Conservation (phyloP, 2,329 filamentous ascomycete genomes). For the Aureobasidium pullulans region DNA sequence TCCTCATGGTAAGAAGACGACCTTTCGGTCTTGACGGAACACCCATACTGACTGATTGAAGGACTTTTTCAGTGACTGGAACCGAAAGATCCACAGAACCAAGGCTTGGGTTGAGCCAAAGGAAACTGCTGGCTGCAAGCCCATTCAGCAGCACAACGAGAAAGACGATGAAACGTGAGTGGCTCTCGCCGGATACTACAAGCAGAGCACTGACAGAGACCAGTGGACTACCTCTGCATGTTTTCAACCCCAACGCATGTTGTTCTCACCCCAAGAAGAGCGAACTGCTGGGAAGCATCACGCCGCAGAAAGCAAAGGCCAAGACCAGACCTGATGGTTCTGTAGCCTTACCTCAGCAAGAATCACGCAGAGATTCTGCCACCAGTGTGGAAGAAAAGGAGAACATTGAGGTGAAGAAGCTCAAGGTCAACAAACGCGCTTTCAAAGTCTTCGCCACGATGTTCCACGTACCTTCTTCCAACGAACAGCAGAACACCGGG, state of each 20-base stretch:
- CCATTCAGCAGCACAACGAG: slow-evolving; percentile 2
- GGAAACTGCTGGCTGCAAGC: neutral
- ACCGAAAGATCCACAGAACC: slow-evolving; percentile 2
- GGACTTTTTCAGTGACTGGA: slow-evolving; percentile 9
- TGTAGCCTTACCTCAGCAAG: neutral
- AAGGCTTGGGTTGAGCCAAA: slow-evolving; percentile 1
- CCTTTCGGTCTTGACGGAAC: neutral
- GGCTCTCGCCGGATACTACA: neutral
- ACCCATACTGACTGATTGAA: neutral
- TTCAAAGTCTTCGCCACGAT: slow-evolving; percentile 38
- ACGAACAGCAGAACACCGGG: slow-evolving; percentile 31
- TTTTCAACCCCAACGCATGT: slow-evolving; percentile 16
- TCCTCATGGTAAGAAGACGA: neutral
- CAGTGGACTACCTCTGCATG: neutral
- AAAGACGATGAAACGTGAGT: slow-evolving; percentile 1
- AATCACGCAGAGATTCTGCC: neutral
- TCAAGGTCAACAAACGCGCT: slow-evolving; percentile 18
- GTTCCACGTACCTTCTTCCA: slow-evolving; percentile 31
- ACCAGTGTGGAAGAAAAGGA: neutral
- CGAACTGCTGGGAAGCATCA: slow-evolving; percentile 9
- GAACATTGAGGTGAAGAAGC: neutral
- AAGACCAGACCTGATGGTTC: slow-evolving; percentile 18
- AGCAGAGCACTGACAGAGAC: neutral
- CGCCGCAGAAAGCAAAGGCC: slow-evolving; percentile 18
- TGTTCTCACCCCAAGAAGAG: slow-evolving; percentile 12